Conservation (phyloP, 805 yeast genomes). For the Zygotorulaspora sp. region DNA sequence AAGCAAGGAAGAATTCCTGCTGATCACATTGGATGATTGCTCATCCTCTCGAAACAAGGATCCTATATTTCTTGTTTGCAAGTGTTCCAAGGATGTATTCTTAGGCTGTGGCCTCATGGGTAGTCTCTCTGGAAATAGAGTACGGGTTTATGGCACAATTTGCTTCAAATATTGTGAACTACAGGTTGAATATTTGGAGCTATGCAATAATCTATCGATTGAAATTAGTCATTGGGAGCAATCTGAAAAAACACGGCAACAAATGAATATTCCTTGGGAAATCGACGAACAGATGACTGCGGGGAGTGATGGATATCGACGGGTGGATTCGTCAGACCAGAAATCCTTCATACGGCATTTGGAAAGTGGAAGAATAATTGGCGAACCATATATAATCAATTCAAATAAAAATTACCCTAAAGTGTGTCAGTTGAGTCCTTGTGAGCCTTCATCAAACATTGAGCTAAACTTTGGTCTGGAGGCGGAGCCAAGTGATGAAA, state of each 20-base stretch:
- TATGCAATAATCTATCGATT: constrained; percentile 21
- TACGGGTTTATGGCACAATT: constrained; percentile 30
- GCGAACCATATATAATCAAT: constrained; percentile 20
- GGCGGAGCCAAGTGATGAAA: not conserved
- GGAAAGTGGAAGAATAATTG: constrained; percentile 17
- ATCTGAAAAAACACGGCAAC: constrained; percentile 24
- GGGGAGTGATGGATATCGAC: constrained; percentile 1
- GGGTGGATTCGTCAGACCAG: not conserved
- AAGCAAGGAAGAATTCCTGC: constrained; percentile 17
- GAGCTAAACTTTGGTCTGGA: not conserved
- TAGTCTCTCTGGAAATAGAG: constrained; percentile 24
- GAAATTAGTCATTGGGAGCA: constrained; percentile 40
- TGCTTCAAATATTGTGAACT: constrained; percentile 30
- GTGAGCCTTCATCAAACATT: not conserved
- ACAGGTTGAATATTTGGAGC: constrained; percentile 27
- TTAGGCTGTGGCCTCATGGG: constrained; percentile 21
- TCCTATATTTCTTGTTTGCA: constrained; percentile 24
- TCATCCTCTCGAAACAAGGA: constrained; percentile 12
- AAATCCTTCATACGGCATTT: constrained; percentile 18
- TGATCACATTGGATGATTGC: constrained; percentile 26
- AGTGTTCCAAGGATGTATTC: constrained; percentile 23
- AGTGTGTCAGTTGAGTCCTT: not conserved
- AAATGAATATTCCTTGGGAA: constrained; percentile 37
- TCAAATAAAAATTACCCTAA: constrained; percentile 11
- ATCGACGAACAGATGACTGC: constrained; percentile 7